Evolutionary conservation across 1,139 yeast genomes (phyloP), one percentile per base, ranked within the genome.

Genomic region (Eremothecium gossypii): DNA sequence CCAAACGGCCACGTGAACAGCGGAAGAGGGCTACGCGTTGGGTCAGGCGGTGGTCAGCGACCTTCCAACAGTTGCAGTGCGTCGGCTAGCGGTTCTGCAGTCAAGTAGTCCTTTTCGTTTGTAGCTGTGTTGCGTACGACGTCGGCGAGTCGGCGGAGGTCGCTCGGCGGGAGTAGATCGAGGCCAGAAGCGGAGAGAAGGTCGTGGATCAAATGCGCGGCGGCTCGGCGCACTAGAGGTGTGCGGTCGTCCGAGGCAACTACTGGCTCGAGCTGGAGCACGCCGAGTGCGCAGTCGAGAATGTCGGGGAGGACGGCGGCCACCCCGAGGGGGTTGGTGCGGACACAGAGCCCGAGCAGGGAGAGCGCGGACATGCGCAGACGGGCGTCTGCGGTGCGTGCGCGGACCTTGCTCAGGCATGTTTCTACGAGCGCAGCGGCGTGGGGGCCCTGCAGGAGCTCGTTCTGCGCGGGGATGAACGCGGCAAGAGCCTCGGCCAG

Each of bases 321-420:
- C 2, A 84, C 55, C 0, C 83, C 84, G 2, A 67, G 48, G 0
- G 86, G 79, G 50, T 79, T 77, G 2, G 67, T 67, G 46, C 75
- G 76, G 54, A 87, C 75, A 29, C 83, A 67, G 5, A 73, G 64
- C 14, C 96, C 95, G 13, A 89, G 61, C 11, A 91, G 61, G 1
- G 96, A 84, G 77, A 87, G 73, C 0, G 95, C 77, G 1, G 96
- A 87, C 83, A 86, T 81, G 50, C 96, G 69, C 34, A 86, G 53
- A 36, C 80, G 70, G 43, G 71, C 68, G 51, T 86, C 95, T 7
- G 53, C 50, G 3, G 55, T 57, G 32, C 55, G 54, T 9, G 54
- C 49, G 38, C 60, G 50, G 7, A 65, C 52, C 14, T 58, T 54
- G 3, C 44, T 41, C 3, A 63, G 48, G 4, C 64, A 57, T 1